Conservation (phyloP, 345 rosid genomes). For the Sisymbrium irio region DNA sequence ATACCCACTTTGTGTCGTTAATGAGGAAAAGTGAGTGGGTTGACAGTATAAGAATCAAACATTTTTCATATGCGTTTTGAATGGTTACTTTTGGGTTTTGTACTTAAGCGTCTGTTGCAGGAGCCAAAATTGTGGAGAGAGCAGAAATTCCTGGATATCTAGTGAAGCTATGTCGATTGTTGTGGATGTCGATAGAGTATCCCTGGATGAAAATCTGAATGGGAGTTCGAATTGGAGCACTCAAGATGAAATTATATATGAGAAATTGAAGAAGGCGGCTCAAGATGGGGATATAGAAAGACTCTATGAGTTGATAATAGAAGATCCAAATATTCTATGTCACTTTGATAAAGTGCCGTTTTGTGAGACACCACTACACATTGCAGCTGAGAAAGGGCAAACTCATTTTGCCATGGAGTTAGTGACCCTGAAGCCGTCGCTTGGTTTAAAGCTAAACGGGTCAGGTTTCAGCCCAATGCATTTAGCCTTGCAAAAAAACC, state of each 20-base stretch:
- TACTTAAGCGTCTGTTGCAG: not conserved
- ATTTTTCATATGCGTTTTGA: too few species aligned
- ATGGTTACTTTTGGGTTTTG: too few species aligned
- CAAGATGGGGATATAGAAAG: not conserved
- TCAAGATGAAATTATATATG: too few species aligned
- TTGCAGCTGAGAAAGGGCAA: not conserved
- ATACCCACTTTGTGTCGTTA: too few species aligned
- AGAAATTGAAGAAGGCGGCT: not conserved
- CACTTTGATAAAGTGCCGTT: not conserved
- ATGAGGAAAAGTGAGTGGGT: too few species aligned
- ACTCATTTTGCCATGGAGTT: not conserved
- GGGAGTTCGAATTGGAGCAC: too few species aligned
- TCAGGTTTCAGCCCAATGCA: constrained; percentile 31
- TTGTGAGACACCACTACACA: not conserved
- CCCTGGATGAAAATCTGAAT: not conserved
- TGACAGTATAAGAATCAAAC: not conserved
- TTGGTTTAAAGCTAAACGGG: not conserved
- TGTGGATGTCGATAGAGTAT: not conserved
- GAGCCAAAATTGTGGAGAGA: not conserved
- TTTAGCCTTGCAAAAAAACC: constrained; percentile 27
- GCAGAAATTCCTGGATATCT: not conserved
- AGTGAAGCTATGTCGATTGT: not conserved
- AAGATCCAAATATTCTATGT: not conserved
- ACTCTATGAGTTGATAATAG: not conserved
- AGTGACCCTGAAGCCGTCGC: not conserved